These are phyloP conservation scores for Skeletonema costatum DNA, from an alignment of 108 stramenopile genomes.

Conservation along the genomic window DNA sequence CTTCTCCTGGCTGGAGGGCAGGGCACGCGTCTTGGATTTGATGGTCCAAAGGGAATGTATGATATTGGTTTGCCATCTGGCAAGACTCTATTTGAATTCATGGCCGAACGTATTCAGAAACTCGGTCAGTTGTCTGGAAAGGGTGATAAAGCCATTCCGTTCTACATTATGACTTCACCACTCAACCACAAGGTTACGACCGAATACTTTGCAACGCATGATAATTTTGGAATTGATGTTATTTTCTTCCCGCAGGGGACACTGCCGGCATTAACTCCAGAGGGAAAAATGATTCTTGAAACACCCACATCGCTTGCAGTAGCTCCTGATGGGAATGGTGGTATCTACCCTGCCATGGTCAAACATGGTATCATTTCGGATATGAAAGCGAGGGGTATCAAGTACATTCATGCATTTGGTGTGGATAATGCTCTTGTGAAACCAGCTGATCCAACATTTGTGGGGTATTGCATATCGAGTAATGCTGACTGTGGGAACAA, in stretches of 20 bases:
- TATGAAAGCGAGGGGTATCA: constrained; percentile 82
- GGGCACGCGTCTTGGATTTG: constrained; percentile 95
- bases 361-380: constrained; percentile 79
- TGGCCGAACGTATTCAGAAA: constrained; percentile 81
- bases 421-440: constrained; percentile 96
- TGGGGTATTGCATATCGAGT: constrained; percentile 88
- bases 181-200: constrained; percentile 89
- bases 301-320: constrained; percentile 59
- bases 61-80: constrained; percentile 89
- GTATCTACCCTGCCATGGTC: constrained; percentile 93
- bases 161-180: constrained; percentile 98
- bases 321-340: constrained; percentile 98
- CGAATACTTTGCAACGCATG: constrained; percentile 72
- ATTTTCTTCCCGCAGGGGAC: constrained; percentile 94
- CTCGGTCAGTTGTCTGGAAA: constrained; percentile 51
- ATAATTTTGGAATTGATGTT: constrained; percentile 91
- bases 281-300: constrained; percentile 95
- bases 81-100: constrained; percentile 84
- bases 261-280: constrained; percentile 84
- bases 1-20: constrained; percentile 94
- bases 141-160: constrained; percentile 57
- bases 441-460: constrained; percentile 94
- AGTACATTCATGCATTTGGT: constrained; percentile 90
- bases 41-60: constrained; percentile 97
- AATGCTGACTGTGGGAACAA: constrained; percentile 95